Evolutionary conservation across 169 alveolate species (phyloP), one percentile per base, ranked within the genome.

Genomic region (Plasmodium malariae): DNA sequence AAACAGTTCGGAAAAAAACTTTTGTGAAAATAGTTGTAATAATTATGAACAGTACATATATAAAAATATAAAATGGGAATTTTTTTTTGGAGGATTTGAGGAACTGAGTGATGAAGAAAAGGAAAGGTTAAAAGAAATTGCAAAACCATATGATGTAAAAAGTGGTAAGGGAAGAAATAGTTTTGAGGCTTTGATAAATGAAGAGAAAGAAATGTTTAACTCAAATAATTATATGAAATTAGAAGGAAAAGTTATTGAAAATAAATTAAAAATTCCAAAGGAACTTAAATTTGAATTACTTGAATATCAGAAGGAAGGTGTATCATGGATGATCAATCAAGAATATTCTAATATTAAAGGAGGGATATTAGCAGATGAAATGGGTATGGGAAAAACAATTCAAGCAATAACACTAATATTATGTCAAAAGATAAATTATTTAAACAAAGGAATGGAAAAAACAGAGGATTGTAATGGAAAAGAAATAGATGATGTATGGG

Each of bases 381-480:
- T 96, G 98, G 98, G 98, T 1, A 92, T 96, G 96, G 98, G 96
- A 2, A 94, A 93, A 87, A 92, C 95, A n/a, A 94, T 91, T 49
- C 95, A 92, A 68, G 93, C 94, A 17, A 89, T 92, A 1, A 88
- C 95, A 36, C 63, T 92, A 69, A 65, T 93, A 9, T 60, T 90
- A 37, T 92, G 86, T 36, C 94, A 93, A 51, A 89, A 91, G 45
- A 55, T 68, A 3, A 86, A 90, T 11, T 57, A 89, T 3, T 74
- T 55, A 67, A 51, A 62, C 11, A 55, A 28, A 19, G 63, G 21
- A 54, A 19, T 11, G 12, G 45, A 40, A 26, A 21, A 14, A 28
- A 73, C 30, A 12, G 4, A 65, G 19, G 54, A 45, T 21, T 17
- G 24, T 49, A 19, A 49, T 59, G 19, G 48, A 19, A 65, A 36